Evolutionary conservation across 768 basidiomycete species (phyloP), one percentile per base, ranked within the genome.

Genomic region (Lactarius psammicola): DNA sequence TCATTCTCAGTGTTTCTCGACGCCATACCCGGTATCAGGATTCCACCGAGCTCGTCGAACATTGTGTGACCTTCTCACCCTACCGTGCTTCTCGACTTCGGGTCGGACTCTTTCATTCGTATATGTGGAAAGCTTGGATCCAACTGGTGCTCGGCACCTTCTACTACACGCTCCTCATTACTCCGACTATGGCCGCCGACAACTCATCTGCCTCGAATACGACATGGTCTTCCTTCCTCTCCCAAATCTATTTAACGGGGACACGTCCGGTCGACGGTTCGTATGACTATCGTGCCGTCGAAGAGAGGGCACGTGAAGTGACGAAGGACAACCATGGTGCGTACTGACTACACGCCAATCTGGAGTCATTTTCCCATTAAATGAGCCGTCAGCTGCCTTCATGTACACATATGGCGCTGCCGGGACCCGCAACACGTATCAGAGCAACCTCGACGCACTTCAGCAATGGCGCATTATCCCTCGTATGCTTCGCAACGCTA

Each of bases 371-470:
- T 18, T 56, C 44, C 6, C 34, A 44, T 36, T 18, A 44, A 55
- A 36, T 36, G 26, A 26, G 23, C 8, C 23, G 1, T 15, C 80
- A 90, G 86, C 63, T 76, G 81, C 89, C 9, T 95, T 87, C 77
- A 79, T 85, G 77, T 95, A 93, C 71, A 87, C 87, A 2, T 84
- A 82, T 63, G 90, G 90, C 51, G 90, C 85, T 68, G 92, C 93
- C 11, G 94, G 93, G 1, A 82, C 84, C 3, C 79, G 80, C 62
- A 78, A 81, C 33, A 95, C 94, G 1, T 83, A 89, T 72, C 78
- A 74, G 13, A 85, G 83, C 58, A 95, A 95, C 71, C 80, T 79
- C 38, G 80, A 77, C 44, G 87, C 85, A 2, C 81, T 94, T 59
- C 78, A 84, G 30, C 84, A 80, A 62, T 93, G 83, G 80, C 82